Percentiles rank a stretch among this genome's conserved stretches.
These are phyloP conservation scores for Solanum sitiens DNA, from an alignment of 257 asterid species.

Conservation along the genomic window DNA sequence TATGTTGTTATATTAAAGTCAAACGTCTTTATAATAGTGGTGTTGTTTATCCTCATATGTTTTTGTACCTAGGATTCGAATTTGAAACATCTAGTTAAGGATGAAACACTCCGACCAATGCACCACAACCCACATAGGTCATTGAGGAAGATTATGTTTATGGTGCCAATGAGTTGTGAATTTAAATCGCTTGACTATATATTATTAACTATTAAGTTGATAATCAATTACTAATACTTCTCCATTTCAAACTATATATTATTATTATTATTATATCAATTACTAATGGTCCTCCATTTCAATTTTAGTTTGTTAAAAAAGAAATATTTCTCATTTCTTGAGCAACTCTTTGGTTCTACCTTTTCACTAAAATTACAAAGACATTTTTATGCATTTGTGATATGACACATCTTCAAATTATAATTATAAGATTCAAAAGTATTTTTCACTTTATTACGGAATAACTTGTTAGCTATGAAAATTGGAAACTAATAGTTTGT, in stretches of 20 bases:
- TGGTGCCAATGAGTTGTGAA: neutral
- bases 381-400: neutral
- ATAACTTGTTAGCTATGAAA: neutral
- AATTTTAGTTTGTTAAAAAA: neutral
- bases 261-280: neutral
- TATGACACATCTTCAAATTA: neutral
- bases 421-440: neutral
- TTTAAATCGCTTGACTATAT: no score
- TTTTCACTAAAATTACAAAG: accelerated
- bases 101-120: no score
- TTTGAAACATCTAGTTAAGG: no score
- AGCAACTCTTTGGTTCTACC: neutral
- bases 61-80: no score
- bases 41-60: neutral
- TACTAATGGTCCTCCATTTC: neutral
- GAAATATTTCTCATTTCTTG: accelerated
- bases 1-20: neutral
- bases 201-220: no score
- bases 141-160: no score
- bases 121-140: no score
- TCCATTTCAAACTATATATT: neutral
- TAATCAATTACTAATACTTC: neutral
- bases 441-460: neutral
- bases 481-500: neutral
- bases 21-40: neutral